Evolutionary conservation across 2,329 filamentous ascomycete genomes (phyloP).

Genomic region (Pseudogymnoascus verrucosus): DNA sequence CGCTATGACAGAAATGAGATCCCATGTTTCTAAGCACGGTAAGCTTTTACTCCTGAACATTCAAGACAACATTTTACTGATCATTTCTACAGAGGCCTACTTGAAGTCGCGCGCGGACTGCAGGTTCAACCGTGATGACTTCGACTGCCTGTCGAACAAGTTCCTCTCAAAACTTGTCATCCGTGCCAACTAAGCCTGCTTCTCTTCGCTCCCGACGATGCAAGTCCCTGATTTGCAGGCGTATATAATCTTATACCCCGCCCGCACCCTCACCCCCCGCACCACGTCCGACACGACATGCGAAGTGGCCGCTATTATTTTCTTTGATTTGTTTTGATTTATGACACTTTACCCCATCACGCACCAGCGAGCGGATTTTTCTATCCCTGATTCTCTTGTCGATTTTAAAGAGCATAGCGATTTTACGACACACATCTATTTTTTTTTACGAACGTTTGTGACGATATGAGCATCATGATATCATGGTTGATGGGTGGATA

Average conservation of each 20-base stretch:
- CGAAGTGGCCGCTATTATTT: conserved; percentile 14
- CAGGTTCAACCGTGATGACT: conserved; percentile 85
- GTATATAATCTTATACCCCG: conserved; percentile 6
- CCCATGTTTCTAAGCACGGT: conserved; percentile 92
- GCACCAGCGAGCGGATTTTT: conserved; percentile 26
- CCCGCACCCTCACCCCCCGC: conserved; percentile 17
- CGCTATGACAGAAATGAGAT: conserved; percentile 90
- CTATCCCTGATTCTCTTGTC: not conserved
- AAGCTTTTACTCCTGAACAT: conserved; percentile 32
- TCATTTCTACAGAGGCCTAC: conserved; percentile 62
- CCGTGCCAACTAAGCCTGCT: conserved; percentile 63
- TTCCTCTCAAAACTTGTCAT: conserved; percentile 95
- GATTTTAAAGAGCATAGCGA: conserved; percentile 10
- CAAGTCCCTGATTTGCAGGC: conserved; percentile 8
- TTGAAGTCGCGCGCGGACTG: conserved; percentile 69
- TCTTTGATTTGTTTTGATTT: conserved; percentile 10
- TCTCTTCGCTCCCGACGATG: not conserved
- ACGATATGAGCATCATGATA: conserved; percentile 10
- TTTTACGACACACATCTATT: conserved; percentile 9
- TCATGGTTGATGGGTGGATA: conserved; percentile 8
- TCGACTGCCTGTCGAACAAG: conserved; percentile 94
- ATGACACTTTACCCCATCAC: conserved; percentile 29
- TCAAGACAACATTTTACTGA: conserved; percentile 33
- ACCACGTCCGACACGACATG: conserved; percentile 21
- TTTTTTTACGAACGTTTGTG: conserved; percentile 9